Evolutionary conservation across 805 yeast genomes (phyloP), one percentile per base, ranked within the genome.

Genomic region (Candida lessepsii): DNA sequence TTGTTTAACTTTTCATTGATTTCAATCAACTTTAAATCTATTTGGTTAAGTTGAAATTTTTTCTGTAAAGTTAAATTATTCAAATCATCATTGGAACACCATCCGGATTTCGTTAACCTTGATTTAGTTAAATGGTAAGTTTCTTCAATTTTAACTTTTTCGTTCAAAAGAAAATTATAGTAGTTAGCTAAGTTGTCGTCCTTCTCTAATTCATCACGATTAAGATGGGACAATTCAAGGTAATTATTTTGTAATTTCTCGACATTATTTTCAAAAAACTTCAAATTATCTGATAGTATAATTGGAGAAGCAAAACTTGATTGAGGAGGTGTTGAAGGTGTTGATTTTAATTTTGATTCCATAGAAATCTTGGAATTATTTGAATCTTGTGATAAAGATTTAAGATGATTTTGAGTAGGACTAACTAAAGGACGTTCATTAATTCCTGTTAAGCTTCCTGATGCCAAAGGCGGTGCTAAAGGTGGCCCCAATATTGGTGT

Each of bases 21-120:
- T 46, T 65, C 63, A 16, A 58, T 40, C 27, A 68, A 50, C 41
- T 61, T 65, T 14, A 67, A 54, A 47, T 68, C 70, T 34, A 68
- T 58, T 50, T 66, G 70, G 38, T 61, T 53, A 37, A 61, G 42
- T 31, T 64, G 59, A n/a, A 61, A 45, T 41, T 62, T 70, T 41
- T 61, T 60, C 47, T 69, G 72, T 45, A 66, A 51, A 39, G 57
- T 58, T 35, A 68, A 51, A 51, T 65, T 67, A 42, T 65, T 59
- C 47, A 68, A 56, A 50, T 69, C 73, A 44, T 65, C 63, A 30
- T 46, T 52, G 2, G 71, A 65, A 46, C 73, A 67, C 74, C 74
- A 69, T 2, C 74, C 74, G 24, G 65, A 58, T 32, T 54, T 56
- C 20, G 44, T 40, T 39, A 69, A 56, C 37, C 64, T 56, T 29